These are phyloP conservation scores for Aechmea fasciata DNA, from an alignment of 176 grass and related monocot species.

Conservation along the genomic window DNA sequence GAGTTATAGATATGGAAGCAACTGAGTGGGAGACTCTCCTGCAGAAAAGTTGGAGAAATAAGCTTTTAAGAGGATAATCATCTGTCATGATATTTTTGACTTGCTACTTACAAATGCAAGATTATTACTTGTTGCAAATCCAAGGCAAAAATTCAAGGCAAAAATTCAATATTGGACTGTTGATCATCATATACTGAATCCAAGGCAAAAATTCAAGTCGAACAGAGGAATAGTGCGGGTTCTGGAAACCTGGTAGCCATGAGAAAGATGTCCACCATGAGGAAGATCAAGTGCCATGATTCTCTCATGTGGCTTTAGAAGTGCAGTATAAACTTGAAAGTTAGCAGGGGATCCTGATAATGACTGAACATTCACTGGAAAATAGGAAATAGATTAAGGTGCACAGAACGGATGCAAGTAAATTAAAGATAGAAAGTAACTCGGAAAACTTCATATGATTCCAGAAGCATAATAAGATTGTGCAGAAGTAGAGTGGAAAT, in stretches of 20 bases:
- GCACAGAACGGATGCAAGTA: background rate
- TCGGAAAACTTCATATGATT: background rate
- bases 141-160: background rate
- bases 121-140: no score
- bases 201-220: background rate
- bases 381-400: conserved; percentile 14
- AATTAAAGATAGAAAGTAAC: background rate
- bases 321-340: conserved; percentile 95
- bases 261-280: conserved; percentile 99
- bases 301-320: conserved; percentile 97
- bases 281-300: conserved; percentile 99
- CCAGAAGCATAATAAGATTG: background rate
- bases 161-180: background rate
- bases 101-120: no score
- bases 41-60: no score
- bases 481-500: background rate
- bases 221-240: conserved; percentile 3
- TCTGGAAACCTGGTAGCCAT: conserved; percentile 81
- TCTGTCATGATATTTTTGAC: no score
- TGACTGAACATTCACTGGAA: conserved; percentile 91
- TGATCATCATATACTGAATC: background rate
- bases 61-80: no score
- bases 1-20: no score
- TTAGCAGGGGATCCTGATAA: conserved; percentile 91
- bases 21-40: no score